phyloP scores from a whole-genome alignment of 2,329 filamentous ascomycete species.

The Beauveria brongniartii region DNA sequence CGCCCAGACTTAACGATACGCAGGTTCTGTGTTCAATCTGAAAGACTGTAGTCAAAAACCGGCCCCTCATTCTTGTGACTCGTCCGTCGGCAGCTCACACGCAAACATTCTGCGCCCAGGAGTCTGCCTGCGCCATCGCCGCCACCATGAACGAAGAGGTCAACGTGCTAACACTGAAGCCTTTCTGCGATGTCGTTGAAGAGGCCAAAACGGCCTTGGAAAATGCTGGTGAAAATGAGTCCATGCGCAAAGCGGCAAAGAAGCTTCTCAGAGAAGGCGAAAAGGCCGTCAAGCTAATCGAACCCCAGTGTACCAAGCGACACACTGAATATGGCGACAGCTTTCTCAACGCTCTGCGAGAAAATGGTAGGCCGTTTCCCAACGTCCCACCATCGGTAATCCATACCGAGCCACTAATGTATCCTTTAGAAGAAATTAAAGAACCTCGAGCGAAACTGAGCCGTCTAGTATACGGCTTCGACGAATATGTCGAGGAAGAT shows the following conservation, averaged over 20 bases:
- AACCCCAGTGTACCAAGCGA: slow-evolving; percentile 4
- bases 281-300: slow-evolving; percentile 35
- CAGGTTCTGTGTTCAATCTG: neutral
- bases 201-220: slow-evolving; percentile 39
- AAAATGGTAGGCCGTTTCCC: slow-evolving; percentile 37
- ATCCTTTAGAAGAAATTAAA: slow-evolving; percentile 39
- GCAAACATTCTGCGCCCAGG: neutral
- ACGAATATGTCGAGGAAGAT: slow-evolving; percentile 43
- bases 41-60: neutral
- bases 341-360: slow-evolving; percentile 44
- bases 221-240: slow-evolving; percentile 36
- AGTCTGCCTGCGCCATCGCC: neutral
- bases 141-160: slow-evolving; percentile 32
- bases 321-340: slow-evolving; percentile 36
- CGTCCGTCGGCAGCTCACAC: neutral
- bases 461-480: slow-evolving; percentile 48
- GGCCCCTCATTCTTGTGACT: neutral
- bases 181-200: slow-evolving; percentile 45
- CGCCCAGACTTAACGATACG: neutral
- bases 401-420: neutral
- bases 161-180: slow-evolving; percentile 37
- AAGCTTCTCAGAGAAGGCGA: slow-evolving; percentile 40
- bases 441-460: slow-evolving; percentile 38
- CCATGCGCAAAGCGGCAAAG: slow-evolving; percentile 43
- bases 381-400: neutral